A percentile compares a stretch with the other conserved stretches of the same genome.
These are phyloP conservation scores for Ciborinia camelliae DNA, from an alignment of 2,329 filamentous ascomycete species.

Conservation along the genomic window DNA sequence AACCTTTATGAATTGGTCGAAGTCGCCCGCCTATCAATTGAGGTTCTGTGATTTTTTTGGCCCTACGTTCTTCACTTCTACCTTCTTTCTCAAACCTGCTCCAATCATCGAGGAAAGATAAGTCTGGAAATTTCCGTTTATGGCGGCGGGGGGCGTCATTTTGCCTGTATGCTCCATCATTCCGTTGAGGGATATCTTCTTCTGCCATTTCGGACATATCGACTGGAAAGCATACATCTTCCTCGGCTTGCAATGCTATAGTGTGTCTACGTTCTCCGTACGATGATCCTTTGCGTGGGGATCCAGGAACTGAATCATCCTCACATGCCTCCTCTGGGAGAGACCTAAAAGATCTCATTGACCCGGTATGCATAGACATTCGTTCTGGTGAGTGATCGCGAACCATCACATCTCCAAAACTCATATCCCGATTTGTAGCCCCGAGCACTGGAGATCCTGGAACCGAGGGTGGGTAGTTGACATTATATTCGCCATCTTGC, in stretches of 20 bases:
- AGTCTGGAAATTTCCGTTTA: slow-evolving; percentile 78
- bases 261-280: slow-evolving; percentile 50
- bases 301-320: slow-evolving; percentile 32
- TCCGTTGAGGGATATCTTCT: slow-evolving; percentile 60
- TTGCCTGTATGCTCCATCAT: slow-evolving; percentile 41
- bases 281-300: slow-evolving; percentile 29
- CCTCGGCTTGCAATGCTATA: slow-evolving; percentile 64
- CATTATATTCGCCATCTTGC: slow-evolving; percentile 51
- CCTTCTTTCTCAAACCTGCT: slow-evolving; percentile 85
- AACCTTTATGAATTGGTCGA: slow-evolving; percentile 72
- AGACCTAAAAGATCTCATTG: slow-evolving; percentile 25
- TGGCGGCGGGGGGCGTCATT: slow-evolving; percentile 46
- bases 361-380: slow-evolving; percentile 23
- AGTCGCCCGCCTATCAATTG: slow-evolving; percentile 87
- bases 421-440: slow-evolving; percentile 50
- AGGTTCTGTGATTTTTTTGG: slow-evolving; percentile 91
- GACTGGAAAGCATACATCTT: slow-evolving; percentile 89
- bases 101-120: slow-evolving; percentile 84
- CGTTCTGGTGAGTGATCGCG: slow-evolving; percentile 51
- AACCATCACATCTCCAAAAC: slow-evolving; percentile 68
- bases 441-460: slow-evolving; percentile 58
- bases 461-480: slow-evolving; percentile 68
- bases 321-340: slow-evolving; percentile 31
- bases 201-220: slow-evolving; percentile 79
- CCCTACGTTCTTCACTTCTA: slow-evolving; percentile 74